Conservation (phyloP, 2,329 filamentous ascomycete genomes). For the Pestalotiopsis sp. region DNA sequence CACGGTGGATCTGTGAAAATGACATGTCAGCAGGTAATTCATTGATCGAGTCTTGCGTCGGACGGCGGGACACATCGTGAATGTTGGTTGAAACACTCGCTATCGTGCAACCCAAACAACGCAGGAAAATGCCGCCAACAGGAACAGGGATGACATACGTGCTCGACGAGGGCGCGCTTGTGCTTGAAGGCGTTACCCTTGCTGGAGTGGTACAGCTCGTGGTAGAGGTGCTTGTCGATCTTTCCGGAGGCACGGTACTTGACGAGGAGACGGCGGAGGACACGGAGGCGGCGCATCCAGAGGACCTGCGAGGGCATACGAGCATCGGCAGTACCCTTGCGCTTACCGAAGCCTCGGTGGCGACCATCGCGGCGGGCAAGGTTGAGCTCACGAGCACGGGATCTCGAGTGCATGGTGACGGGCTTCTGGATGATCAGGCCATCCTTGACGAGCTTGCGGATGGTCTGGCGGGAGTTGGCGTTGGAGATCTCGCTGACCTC, state of each 20-base stretch:
- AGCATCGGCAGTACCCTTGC: conserved; percentile 99
- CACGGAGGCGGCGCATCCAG: conserved; percentile 99
- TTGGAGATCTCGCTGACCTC: conserved; percentile 99
- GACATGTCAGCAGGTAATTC: conserved; percentile 10
- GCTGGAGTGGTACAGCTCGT: conserved; percentile 99
- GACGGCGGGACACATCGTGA: not conserved
- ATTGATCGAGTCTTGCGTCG: not conserved
- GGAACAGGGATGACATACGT: conserved; percentile 70
- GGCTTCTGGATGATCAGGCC: conserved; percentile 99
- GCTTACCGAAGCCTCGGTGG: conserved; percentile 99
- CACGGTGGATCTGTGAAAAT: conserved; percentile 86
- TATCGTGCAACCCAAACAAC: not conserved
- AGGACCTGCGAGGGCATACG: conserved; percentile 99
- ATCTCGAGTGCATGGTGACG: conserved; percentile 99
- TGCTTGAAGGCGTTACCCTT: conserved; percentile 99
- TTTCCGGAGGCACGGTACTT: conserved; percentile 99
- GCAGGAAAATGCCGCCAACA: not conserved
- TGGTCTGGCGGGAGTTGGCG: conserved; percentile 99
- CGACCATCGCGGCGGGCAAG: conserved; percentile 92
- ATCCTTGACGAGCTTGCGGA: conserved; percentile 99
- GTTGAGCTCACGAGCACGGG: conserved; percentile 93
- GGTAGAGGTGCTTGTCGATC: conserved; percentile 99
- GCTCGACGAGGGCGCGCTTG: conserved; percentile 99
- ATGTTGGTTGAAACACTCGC: not conserved
- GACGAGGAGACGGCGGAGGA: conserved; percentile 97